Evolutionary conservation across 2,329 filamentous ascomycete species (phyloP), one percentile per base, ranked within the genome.

Genomic region (Didymella arachidicola): DNA sequence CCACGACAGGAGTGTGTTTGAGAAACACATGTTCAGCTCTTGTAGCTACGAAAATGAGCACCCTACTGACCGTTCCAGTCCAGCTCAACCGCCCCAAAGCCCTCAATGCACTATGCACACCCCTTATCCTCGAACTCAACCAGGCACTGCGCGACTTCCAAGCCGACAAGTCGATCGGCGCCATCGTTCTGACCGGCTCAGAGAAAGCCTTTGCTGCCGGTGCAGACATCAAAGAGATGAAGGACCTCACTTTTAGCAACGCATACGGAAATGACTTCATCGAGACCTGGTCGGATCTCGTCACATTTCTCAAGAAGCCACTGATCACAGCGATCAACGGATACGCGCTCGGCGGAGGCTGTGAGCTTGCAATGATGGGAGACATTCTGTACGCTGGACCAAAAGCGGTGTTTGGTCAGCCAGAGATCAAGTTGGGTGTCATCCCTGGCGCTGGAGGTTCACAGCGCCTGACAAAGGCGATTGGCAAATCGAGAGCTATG

Each of bases 221-320:
- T 50, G 95, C 95, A 61, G 95, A 99, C 79, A 99, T 99, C 82
- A 98, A 98, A 80, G 95, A 99, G 80, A 99, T 99, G 95, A 91
- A 92, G 29, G 89, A 92, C 60, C 87, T 97, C 38, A 93, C 89
- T 54, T 99, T 99, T 80, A 86, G 91, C 63, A 83, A 89, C 65
- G 94, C 95, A 38, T 98, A 97, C 81, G 90, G 87, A 46, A 87
- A 83, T 67, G 92, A 96, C 74, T 99, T 99, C 79, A 98, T 99
- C 78, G 93, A 97, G 76, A 88, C 88, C 10, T 99, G 95, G 95
- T 97, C 93, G 6, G 84, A 90, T 63, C 86, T 97, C 45, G 90
- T 92, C 26, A 92, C 89, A 19, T 83, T 87, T 62, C 84, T 98
- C 77, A 96, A 96, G 81, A 98, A 96, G 78, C 95, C 95, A 53